Evolutionary conservation across 2,329 filamentous ascomycete genomes (phyloP).

Genomic region (Leptosphaerulina australis): DNA sequence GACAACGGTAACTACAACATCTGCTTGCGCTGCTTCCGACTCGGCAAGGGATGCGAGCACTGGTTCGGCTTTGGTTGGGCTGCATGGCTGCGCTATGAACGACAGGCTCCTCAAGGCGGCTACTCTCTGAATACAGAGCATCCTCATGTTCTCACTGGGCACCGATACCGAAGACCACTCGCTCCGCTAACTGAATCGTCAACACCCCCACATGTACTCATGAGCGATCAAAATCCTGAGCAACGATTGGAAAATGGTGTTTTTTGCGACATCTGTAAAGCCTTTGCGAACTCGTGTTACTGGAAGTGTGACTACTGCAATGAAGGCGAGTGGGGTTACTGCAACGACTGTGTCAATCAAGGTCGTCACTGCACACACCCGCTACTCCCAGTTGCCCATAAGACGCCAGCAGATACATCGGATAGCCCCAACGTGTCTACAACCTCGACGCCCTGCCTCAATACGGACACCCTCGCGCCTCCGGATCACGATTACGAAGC

Average conservation of each 20-base stretch:
- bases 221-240: conserved; percentile 71
- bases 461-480: conserved; percentile 29
- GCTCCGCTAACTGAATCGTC: conserved; percentile 32
- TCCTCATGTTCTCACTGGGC: conserved; percentile 60
- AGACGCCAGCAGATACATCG: conserved; percentile 34
- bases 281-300: conserved; percentile 80
- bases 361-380: conserved; percentile 82
- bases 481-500: conserved; percentile 33
- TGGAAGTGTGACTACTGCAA: conserved; percentile 91
- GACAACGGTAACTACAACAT: conserved; percentile 75
- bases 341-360: conserved; percentile 83
- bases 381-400: conserved; percentile 75
- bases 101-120: conserved; percentile 50
- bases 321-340: conserved; percentile 93
- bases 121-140: conserved; percentile 51
- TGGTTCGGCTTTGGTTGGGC: conserved; percentile 87
- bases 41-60: conserved; percentile 76
- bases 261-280: conserved; percentile 79
- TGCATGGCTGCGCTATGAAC: conserved; percentile 70
- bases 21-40: conserved; percentile 80
- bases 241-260: conserved; percentile 75
- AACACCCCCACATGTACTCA: conserved; percentile 27
- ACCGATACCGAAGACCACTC: conserved; percentile 50
- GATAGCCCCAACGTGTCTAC: conserved; percentile 14
- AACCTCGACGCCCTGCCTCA: conserved; percentile 25